Conservation (phyloP, 1,284 basidiomycete genomes). For the Melampsora americana region DNA sequence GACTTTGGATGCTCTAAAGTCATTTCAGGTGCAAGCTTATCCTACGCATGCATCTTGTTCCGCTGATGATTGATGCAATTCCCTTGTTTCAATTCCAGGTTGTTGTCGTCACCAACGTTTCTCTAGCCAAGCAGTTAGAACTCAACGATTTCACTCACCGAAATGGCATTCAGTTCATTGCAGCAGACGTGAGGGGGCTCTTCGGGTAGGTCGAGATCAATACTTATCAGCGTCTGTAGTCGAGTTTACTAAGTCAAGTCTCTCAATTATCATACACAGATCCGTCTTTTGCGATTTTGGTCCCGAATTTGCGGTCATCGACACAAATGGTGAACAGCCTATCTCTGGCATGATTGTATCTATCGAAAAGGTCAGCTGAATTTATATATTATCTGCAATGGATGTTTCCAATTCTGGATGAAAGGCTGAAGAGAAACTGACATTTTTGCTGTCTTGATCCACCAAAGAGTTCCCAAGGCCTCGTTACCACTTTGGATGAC, state of each 20-base stretch:
- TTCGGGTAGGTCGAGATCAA: conserved; percentile 66
- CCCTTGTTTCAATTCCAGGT: conserved; percentile 59
- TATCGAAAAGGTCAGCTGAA: conserved; percentile 64
- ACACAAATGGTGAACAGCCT: conserved; percentile 91
- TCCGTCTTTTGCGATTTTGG: conserved; percentile 96
- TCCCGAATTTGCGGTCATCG: conserved; percentile 85
- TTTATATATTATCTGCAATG: too few relatives aligned
- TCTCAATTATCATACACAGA: conserved; percentile 48
- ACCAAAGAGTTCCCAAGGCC: conserved; percentile 65
- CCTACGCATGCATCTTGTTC: background rate
- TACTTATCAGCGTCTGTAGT: background rate
- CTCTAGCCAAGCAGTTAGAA: conserved; percentile 79
- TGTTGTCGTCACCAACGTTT: conserved; percentile 79
- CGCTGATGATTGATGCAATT: conserved; percentile 1
- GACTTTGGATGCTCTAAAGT: conserved; percentile 24
- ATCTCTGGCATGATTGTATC: conserved; percentile 93
- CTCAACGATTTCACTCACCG: conserved; percentile 90
- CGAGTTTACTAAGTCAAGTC: background rate
- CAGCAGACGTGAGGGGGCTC: conserved; percentile 86
- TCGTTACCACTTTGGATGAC: conserved; percentile 96
- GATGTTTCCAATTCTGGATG: too few relatives aligned
- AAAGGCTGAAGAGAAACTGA: too few relatives aligned
- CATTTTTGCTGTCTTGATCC: background rate
- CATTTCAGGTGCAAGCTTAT: conserved; percentile 29
- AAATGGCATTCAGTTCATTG: conserved; percentile 85